These are phyloP conservation scores for Gaertneriomyces sp. DNA, from an alignment of 192 early-diverging fungal species.

Conservation along the genomic window DNA sequence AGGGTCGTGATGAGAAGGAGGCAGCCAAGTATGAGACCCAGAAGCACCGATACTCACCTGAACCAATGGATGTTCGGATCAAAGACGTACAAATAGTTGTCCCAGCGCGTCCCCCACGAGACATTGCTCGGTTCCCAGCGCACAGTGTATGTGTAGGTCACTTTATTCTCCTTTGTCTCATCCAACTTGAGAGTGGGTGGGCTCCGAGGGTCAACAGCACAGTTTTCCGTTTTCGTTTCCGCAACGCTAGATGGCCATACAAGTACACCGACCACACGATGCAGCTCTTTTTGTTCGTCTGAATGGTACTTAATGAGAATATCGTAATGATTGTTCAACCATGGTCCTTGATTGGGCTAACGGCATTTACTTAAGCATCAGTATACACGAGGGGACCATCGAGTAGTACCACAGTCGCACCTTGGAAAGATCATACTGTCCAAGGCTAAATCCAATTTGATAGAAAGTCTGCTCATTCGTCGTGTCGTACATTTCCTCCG, in stretches of 20 bases:
- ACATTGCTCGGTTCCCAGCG: conserved; percentile 38
- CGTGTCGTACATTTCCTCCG: conserved; percentile 37
- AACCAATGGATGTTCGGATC: conserved; percentile 62
- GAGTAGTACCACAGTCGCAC: no score
- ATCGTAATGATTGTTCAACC: conserved; percentile 83
- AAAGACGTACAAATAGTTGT: conserved; percentile 50
- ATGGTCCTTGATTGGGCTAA: no score
- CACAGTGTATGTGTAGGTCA: conserved; percentile 51
- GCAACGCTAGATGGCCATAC: conserved; percentile 57
- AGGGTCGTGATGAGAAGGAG: background rate
- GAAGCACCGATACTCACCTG: conserved; percentile 22
- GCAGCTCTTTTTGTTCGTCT: conserved; percentile 50
- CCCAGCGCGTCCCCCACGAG: conserved; percentile 59
- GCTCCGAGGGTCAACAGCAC: background rate
- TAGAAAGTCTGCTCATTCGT: conserved; percentile 64
- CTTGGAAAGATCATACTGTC: conserved; percentile 24
- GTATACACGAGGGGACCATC: no score
- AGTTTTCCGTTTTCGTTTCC: no score
- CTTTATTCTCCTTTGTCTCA: conserved; percentile 23
- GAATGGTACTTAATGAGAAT: conserved; percentile 81
- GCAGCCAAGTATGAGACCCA: background rate
- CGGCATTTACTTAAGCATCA: no score
- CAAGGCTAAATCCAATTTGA: conserved; percentile 79
- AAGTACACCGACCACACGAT: conserved; percentile 85
- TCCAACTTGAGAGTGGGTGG: background rate